Conservation (phyloP, 2,329 filamentous ascomycete species). For the Venturia pyrina region DNA sequence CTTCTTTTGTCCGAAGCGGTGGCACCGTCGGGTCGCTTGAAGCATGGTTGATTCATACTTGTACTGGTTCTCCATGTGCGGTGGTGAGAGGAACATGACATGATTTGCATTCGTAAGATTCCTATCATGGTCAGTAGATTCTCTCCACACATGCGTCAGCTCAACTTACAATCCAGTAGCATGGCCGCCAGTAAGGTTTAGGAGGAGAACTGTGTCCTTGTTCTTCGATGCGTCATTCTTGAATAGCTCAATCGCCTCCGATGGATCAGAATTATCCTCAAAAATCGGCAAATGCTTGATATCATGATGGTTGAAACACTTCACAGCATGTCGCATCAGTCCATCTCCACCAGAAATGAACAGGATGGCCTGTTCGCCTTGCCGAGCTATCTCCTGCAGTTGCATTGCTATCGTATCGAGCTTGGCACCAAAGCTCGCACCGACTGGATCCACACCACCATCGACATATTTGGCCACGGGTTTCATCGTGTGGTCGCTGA, state of each 20-base stretch:
- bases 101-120: constrained; percentile 57
- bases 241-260: not conserved
- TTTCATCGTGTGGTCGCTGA: not conserved
- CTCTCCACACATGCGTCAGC: constrained; percentile 9
- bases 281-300: not conserved
- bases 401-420: constrained; percentile 16
- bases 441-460: not conserved
- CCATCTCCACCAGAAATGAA: not conserved
- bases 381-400: too few species aligned
- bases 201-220: constrained; percentile 38
- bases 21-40: constrained; percentile 52
- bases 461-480: not conserved
- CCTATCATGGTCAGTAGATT: constrained; percentile 22
- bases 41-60: constrained; percentile 49
- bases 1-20: constrained; percentile 48
- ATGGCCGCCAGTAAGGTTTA: constrained; percentile 46
- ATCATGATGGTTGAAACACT: not conserved
- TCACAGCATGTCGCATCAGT: not conserved
- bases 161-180: constrained; percentile 49
- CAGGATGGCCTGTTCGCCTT: constrained; percentile 15
- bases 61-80: constrained; percentile 40
- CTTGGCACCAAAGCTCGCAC: constrained; percentile 16
- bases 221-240: not conserved
- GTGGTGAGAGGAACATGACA: constrained; percentile 51
- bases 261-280: too few species aligned